Evolutionary conservation across 2,329 filamentous ascomycete genomes (phyloP).

Genomic region (Alternaria triticina): DNA sequence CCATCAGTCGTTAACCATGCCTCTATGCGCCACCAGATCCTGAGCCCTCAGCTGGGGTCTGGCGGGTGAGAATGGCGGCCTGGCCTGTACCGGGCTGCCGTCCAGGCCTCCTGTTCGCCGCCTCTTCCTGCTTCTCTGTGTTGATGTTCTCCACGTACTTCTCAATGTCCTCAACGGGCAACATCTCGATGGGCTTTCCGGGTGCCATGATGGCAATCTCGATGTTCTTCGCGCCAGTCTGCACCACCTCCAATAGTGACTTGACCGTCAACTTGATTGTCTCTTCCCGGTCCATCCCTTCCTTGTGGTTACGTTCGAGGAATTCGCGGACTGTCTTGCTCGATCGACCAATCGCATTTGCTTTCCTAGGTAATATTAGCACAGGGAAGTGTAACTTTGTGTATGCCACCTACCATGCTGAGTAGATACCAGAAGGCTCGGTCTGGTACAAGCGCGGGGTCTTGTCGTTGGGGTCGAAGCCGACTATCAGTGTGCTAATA

Average conservation of each 20-base stretch:
- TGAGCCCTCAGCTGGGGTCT: constrained; percentile 51
- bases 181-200: constrained; percentile 88
- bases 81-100: constrained; percentile 69
- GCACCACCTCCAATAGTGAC: constrained; percentile 95
- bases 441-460: constrained; percentile 94
- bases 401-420: constrained; percentile 78
- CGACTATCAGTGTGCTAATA: constrained; percentile 96
- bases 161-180: constrained; percentile 95
- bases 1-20: constrained; percentile 27
- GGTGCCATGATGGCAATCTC: constrained; percentile 99
- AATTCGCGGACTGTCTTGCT: constrained; percentile 99
- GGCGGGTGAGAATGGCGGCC: constrained; percentile 76
- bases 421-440: constrained; percentile 99
- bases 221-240: constrained; percentile 99
- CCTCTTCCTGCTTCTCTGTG: constrained; percentile 98
- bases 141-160: constrained; percentile 98
- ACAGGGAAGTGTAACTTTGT: background rate
- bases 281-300: constrained; percentile 93
- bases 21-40: constrained; percentile 26
- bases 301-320: constrained; percentile 98
- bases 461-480: constrained; percentile 94
- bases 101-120: constrained; percentile 83
- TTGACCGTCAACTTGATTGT: constrained; percentile 98
- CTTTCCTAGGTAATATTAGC: constrained; percentile 73
- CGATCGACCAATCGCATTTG: constrained; percentile 96